Percentiles rank a stretch among this genome's conserved stretches.
These are phyloP conservation scores for Diospyros lotus DNA, from an alignment of 148 eudicot genomes.

Conservation along the genomic window DNA sequence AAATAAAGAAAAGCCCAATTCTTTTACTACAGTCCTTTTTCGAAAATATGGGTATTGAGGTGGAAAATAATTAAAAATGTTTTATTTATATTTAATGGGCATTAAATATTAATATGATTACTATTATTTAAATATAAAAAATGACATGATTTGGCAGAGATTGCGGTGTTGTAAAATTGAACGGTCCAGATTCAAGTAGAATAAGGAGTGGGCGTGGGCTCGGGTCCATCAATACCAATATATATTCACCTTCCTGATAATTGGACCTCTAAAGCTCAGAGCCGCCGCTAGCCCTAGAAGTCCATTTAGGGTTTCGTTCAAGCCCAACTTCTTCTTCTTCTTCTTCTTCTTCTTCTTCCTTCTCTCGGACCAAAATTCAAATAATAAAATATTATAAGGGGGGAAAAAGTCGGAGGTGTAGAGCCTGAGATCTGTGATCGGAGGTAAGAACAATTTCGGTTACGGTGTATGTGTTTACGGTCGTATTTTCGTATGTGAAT, in stretches of 20 bases:
- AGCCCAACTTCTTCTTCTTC: conserved; percentile 3
- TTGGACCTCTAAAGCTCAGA: background rate
- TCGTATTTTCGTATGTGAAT: background rate
- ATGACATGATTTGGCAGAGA: background rate
- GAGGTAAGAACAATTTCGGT: background rate
- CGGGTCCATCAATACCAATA: background rate
- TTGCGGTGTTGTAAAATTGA: background rate
- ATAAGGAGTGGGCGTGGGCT: background rate
- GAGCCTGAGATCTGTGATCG: background rate
- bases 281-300: background rate
- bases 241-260: background rate
- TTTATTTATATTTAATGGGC: too few species aligned
- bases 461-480: background rate
- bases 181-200: background rate
- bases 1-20: too few species aligned
- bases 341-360: background rate
- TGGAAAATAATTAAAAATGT: too few species aligned
- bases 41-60: too few species aligned
- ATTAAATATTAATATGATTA: too few species aligned
- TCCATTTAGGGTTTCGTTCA: conserved; percentile 5
- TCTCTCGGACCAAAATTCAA: background rate
- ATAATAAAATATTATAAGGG: background rate
- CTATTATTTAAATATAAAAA: too few species aligned
- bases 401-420: too few species aligned
- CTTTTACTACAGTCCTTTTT: too few species aligned